Base-by-base conservation (phyloP, 371 early-diverging fungal species). In the Dichotomocladium elegans region DNA sequence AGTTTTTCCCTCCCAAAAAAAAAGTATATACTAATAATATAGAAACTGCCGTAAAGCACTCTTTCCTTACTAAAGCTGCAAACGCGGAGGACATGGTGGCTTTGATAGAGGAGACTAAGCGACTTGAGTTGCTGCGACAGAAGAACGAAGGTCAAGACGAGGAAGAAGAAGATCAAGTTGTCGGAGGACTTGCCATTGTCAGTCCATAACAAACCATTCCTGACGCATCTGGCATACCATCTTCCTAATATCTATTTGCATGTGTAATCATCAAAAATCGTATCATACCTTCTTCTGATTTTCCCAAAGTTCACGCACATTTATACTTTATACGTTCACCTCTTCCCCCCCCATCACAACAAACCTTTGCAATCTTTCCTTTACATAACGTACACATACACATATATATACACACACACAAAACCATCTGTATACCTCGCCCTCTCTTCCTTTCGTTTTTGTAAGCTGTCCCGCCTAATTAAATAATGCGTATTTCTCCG, bases 1-100 rank as follows among this genome's bases (percentile, higher is more conserved):
- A 3, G n/a, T 0, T 37, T 0, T 15, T 37, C 35, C 5, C 21
- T 6, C 21, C 21, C 15, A 19, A 19, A 26, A 15, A 6, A 21
- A 50, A 25, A 11, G 21, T 28, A 31, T 31, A 34, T 30, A 15
- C 26, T 34, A 9, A 14, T 22, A 26, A 35, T 50, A 28, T 26
- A 2, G 37, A n/a, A 19, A 45, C 33, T 22, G 53, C 24, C n/a
- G 1, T 17, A 14, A 54, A 70, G 64, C 72, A 74, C 53, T 65
- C 66, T 4, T 72, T 77, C 51, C 56, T 72, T 19, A 61, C 62
- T n/a, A 55, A 48, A n/a, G 59, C 57, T 8, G 57, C 60, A 5
- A 60, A 61, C 21, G 60, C 58, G 8, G 60, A 64, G 21, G 55
- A 59, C 35, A 55, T 67, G 49, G 35, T 58, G 14, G 41, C 57